A percentile compares a stretch with the other conserved stretches of the same genome.
Conservation (phyloP, 116 monocot species). For the Cymodocea nodosa region DNA sequence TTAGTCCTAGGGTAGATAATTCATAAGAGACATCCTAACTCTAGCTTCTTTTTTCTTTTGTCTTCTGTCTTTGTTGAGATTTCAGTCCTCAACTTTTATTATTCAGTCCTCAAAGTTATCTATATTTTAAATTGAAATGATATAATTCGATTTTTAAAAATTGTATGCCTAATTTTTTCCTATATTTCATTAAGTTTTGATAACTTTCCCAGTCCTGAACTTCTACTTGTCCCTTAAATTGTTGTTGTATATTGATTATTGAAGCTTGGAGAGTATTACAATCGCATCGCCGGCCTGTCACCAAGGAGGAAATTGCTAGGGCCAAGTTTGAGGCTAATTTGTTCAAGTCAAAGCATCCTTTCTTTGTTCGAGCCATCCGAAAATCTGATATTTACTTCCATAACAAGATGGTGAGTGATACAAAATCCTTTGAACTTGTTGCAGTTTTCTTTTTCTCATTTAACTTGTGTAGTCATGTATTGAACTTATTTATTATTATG, state of each 20-base stretch:
- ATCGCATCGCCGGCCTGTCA: slow-evolving; percentile 2
- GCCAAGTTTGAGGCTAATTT: neutral
- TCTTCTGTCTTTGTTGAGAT: no score
- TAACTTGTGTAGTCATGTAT: no score
- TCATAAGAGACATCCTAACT: no score
- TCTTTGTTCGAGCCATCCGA: slow-evolving; percentile 7
- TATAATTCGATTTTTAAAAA: no score
- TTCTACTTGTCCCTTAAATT: neutral
- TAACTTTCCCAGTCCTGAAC: neutral
- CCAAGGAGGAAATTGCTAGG: neutral
- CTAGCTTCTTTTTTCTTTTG: no score
- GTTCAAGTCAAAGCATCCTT: slow-evolving; percentile 8
- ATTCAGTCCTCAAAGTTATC: no score
- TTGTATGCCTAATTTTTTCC: neutral
- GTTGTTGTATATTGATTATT: neutral
- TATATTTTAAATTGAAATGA: no score
- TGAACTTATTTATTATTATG: no score
- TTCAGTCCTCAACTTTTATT: no score
- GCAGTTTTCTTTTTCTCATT: no score
- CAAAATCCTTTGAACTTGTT: no score
- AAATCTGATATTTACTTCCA: slow-evolving; percentile 8
- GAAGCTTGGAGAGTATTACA: slow-evolving; percentile 6
- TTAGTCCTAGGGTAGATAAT: no score
- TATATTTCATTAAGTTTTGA: neutral
- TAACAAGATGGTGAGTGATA: slow-evolving; percentile 1